Evolutionary conservation across 352 stramenopile genomes (phyloP).

Genomic region (Phytophthora boehmeriae): DNA sequence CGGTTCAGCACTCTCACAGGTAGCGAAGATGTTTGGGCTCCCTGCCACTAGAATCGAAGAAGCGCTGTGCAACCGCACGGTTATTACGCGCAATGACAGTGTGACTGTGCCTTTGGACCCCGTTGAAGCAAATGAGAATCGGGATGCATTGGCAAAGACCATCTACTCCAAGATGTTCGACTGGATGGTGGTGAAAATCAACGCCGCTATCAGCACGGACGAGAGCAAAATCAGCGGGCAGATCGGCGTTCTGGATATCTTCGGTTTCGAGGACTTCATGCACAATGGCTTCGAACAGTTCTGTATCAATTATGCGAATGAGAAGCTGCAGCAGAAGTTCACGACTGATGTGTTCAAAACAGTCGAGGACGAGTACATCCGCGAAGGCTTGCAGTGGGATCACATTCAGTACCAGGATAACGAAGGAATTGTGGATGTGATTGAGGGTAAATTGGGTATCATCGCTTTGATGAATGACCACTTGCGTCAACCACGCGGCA

Average conservation of each 20-base stretch:
- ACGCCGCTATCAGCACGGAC: conserved; percentile 83
- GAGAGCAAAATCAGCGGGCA: conserved; percentile 73
- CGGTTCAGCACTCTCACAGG: conserved; percentile 59
- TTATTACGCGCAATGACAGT: conserved; percentile 89
- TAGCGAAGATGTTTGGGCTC: conserved; percentile 92
- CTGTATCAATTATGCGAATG: conserved; percentile 94
- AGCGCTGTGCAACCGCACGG: conserved; percentile 92
- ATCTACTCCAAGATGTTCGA: conserved; percentile 99
- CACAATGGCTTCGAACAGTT: conserved; percentile 94
- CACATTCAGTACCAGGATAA: conserved; percentile 99
- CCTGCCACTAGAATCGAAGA: conserved; percentile 85
- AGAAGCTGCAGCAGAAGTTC: conserved; percentile 93
- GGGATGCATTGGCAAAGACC: conserved; percentile 96
- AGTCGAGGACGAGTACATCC: conserved; percentile 98
- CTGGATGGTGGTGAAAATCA: conserved; percentile 96
- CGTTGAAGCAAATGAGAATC: conserved; percentile 92
- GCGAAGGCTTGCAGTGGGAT: conserved; percentile 97
- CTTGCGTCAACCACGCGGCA: conserved; percentile 83
- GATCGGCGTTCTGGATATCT: conserved; percentile 99
- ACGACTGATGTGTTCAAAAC: conserved; percentile 97
- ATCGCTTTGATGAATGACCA: conserved; percentile 91
- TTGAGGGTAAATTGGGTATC: conserved; percentile 92
- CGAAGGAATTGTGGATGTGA: conserved; percentile 97
- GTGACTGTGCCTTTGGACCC: conserved; percentile 87
- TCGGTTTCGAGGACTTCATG: conserved; percentile 98